Evolutionary conservation across 768 basidiomycete genomes (phyloP), one percentile per base, ranked within the genome.

Genomic region (Glaciozyma martinii): DNA sequence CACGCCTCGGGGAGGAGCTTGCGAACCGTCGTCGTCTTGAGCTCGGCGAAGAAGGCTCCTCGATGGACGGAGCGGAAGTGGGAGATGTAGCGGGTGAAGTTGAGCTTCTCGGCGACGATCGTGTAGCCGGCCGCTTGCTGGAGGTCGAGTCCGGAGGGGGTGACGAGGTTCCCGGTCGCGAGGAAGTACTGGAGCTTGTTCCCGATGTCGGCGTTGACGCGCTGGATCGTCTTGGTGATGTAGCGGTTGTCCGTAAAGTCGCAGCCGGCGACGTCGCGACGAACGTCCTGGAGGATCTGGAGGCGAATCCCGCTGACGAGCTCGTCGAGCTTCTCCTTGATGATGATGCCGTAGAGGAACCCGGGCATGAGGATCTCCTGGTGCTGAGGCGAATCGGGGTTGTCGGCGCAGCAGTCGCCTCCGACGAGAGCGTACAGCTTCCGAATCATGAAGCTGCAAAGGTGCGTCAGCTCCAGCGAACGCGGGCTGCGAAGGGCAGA

Each of bases 111-210:
- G 8, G 93, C 95, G 42, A 98, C 88, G 71, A 99, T 95, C 1
- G 95, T 98, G 78, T 94, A 98, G n/a, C 95, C 95, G 23, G 92
- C 87, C 0, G 93, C 87, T 77, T 99, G 95, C 76, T 98, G 94
- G 21, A 99, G 80, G 78, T 98, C 95, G 61, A 99, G 85, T 66
- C 95, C 95, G 1, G 90, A 87, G 0, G 90, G 91, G 13, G 95
- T 94, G 59, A 93, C 82, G 30, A 99, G 80, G 74, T 98, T 98
- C 32, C 95, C 95, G 6, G 95, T 98, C 21, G 95, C 95, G 52
- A 99, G 82, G 80, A 99, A 99, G 76, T 94, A 94, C 25, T 88
- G 81, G 74, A 98, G 80, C 75, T 85, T 89, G 44, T 86, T 79
- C 30, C 95, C 95, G 63, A 99, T 85, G 74, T 98, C 95, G 75